Evolutionary conservation across 2,329 filamentous ascomycete genomes (phyloP), one percentile per base, ranked within the genome.

Genomic region (Cercospora berteroae): DNA sequence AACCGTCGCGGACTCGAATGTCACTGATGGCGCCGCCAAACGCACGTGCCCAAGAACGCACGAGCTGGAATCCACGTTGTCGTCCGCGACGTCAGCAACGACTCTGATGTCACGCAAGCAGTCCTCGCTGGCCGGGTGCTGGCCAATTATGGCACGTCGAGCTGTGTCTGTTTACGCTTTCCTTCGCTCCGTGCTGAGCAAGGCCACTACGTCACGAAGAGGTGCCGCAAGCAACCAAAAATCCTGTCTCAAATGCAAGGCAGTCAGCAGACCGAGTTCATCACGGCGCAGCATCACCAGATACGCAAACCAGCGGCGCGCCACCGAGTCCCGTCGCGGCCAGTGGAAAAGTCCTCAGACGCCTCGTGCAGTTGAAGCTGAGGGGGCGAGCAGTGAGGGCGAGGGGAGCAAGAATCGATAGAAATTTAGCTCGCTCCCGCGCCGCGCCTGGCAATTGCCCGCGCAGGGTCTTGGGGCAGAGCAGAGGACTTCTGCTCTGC

Each of bases 351-450:
- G 16, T 18, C n/a, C 55, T 7, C 18, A 29, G n/a, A 39, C 33
- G 31, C 27, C 27, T n/a, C 25, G 55, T 33, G 27, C 31, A 36
- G 55, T 31, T 12, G 27, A 3, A n/a, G 27, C 29, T 23, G 18
- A 23, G 44, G 20, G 52, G 12, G 27, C 29, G n/a, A 33, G 55
- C 36, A 18, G 55, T 36, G 31, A 36, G 55, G 16, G n/a, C 55
- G 55, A 33, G 55, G 27, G 52, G 52, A 29, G 52, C 52, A 56
- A 31, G 25, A 33, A 25, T 58, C 27, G 55, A 58, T 13, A 58
- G 55, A 58, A 58, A 58, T 58, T 58, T 58, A 58, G 55, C 27
- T 36, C 55, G 27, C 55, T 58, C 55, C 55, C 55, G 55, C 55
- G 31, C 55, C 31, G 55, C 55, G 12, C 55, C 55, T 58, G 55